Conservation (phyloP, 306 rosid genomes). For the Trifolium repens region DNA sequence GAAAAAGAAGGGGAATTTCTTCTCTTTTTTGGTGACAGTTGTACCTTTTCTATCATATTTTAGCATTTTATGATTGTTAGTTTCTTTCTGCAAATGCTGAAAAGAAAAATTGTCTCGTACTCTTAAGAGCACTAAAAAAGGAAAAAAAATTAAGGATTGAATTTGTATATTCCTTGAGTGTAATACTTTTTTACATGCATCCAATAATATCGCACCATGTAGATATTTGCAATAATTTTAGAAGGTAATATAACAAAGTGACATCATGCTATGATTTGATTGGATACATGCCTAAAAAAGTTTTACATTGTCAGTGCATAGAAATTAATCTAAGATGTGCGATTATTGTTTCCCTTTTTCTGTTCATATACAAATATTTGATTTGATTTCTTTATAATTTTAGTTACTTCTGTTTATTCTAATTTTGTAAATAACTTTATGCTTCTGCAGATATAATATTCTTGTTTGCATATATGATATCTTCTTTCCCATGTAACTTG, state of each 20-base stretch:
- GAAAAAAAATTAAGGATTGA: not conserved
- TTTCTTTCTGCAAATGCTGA: conserved; percentile 5
- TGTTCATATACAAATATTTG: conserved; percentile 10
- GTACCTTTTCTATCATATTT: conserved; percentile 25
- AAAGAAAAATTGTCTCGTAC: not conserved
- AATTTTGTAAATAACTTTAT: conserved; percentile 22
- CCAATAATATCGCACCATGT: too few species aligned
- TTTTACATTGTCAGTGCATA: not conserved
- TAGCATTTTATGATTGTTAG: not conserved
- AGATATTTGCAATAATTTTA: too few species aligned
- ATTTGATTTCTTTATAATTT: conserved; percentile 10
- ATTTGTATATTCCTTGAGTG: too few species aligned
- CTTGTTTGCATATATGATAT: conserved; percentile 32
- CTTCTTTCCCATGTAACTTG: conserved; percentile 29
- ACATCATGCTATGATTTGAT: not conserved
- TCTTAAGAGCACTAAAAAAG: conserved; percentile 12
- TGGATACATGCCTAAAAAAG: not conserved
- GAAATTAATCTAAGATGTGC: conserved; percentile 14
- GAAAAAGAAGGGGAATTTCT: conserved; percentile 9
- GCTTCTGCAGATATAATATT: conserved; percentile 24
- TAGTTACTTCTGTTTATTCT: conserved; percentile 17
- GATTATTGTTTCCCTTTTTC: conserved; percentile 27
- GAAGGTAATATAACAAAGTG: not conserved
- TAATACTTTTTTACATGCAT: too few species aligned
- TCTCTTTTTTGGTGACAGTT: conserved; percentile 5